These are phyloP conservation scores for Paraglomus brasilianum DNA, from an alignment of 192 early-diverging fungal genomes.

Conservation along the genomic window DNA sequence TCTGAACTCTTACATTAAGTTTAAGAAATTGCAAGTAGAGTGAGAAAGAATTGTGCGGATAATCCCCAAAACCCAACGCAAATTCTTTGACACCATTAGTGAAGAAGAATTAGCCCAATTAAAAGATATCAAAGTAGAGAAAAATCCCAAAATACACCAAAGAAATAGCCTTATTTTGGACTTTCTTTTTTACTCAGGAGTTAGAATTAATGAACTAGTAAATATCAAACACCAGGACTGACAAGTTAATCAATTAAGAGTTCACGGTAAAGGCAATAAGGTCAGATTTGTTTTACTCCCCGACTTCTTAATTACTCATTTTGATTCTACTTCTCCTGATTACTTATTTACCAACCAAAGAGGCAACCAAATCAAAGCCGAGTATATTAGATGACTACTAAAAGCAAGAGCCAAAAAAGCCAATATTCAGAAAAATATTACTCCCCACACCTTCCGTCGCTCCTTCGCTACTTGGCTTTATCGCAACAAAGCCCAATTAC, in stretches of 20 bases:
- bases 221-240: constrained; percentile 6
- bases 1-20: constrained; percentile 2
- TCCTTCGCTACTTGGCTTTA: neutral
- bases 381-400: neutral
- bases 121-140: neutral
- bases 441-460: constrained; percentile 11
- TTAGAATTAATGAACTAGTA: constrained; percentile 22
- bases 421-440: constrained; percentile 2
- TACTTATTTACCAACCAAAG: constrained; percentile 21
- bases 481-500: constrained; percentile 6
- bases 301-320: constrained; percentile 1
- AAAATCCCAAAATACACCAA: neutral
- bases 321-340: neutral
- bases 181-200: constrained; percentile 4
- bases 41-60: neutral
- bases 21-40: constrained; percentile 14
- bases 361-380: neutral
- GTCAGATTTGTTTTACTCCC: constrained; percentile 4
- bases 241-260: neutral
- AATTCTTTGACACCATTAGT: neutral
- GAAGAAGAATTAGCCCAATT: neutral
- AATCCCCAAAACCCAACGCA: neutral
- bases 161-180: constrained; percentile 6
- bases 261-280: constrained; percentile 15
- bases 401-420: neutral